Evolutionary conservation across 768 basidiomycete species (phyloP).

Genomic region (Rhodotorula diobovata): DNA sequence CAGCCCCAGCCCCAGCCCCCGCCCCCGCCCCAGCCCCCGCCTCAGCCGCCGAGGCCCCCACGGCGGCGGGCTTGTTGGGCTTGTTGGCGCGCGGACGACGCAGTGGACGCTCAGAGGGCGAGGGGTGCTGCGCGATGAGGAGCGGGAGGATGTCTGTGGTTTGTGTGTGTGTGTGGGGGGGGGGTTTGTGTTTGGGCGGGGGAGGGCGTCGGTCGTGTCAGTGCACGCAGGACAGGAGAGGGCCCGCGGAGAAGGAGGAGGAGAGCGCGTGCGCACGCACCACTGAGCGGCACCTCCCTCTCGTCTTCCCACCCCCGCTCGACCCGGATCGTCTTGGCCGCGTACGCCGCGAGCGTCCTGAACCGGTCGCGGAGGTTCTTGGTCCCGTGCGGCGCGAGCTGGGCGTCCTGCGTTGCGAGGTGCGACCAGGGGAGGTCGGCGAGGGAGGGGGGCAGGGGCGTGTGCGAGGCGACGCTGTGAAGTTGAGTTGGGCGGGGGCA

Average conservation of each 20-base stretch:
- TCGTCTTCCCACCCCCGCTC: not conserved
- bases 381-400: conserved; percentile 12
- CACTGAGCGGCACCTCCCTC: not conserved
- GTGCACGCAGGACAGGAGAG: not conserved
- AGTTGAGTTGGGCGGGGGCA: too few relatives aligned
- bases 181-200: too few relatives aligned
- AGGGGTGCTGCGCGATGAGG: not conserved
- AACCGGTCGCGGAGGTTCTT: conserved; percentile 33
- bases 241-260: too few relatives aligned
- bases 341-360: not conserved
- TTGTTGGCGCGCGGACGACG: not conserved
- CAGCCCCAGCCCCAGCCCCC: too few relatives aligned
- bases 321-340: not conserved
- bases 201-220: too few relatives aligned
- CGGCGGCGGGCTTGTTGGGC: too few relatives aligned
- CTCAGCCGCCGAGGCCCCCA: too few relatives aligned
- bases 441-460: not conserved
- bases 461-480: conserved; percentile 13
- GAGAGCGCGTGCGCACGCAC: not conserved
- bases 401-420: not conserved
- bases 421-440: conserved; percentile 22
- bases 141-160: not conserved
- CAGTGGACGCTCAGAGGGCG: not conserved
- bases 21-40: too few relatives aligned
- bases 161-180: too few relatives aligned